Evolutionary conservation across 805 yeast species (phyloP).

Genomic region (Candida patagonica): DNA sequence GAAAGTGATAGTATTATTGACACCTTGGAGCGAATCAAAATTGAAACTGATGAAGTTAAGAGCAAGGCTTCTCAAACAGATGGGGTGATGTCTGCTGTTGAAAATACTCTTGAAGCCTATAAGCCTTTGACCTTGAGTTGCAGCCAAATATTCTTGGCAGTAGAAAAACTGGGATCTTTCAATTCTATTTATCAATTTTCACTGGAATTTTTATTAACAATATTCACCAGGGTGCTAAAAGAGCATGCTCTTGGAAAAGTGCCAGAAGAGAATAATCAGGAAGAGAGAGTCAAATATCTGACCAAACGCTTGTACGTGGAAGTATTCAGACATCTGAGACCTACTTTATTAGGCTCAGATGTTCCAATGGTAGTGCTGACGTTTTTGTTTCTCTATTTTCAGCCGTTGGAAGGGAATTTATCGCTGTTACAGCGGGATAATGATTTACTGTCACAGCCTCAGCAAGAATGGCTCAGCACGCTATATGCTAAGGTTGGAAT

Average conservation of each 20-base stretch:
- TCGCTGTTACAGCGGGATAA: not conserved
- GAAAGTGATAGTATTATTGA: constrained; percentile 55
- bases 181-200: constrained; percentile 54
- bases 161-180: constrained; percentile 35
- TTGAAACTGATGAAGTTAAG: constrained; percentile 48
- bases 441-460: not conserved
- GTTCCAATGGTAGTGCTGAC: not conserved
- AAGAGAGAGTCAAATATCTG: constrained; percentile 26
- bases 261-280: constrained; percentile 6
- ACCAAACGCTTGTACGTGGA: constrained; percentile 36
- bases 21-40: constrained; percentile 56
- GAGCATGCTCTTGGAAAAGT: not conserved
- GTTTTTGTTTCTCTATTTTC: not conserved
- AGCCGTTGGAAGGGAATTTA: not conserved
- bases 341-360: constrained; percentile 29
- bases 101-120: constrained; percentile 38
- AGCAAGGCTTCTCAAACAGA: constrained; percentile 46
- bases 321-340: constrained; percentile 36
- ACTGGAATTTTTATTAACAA: constrained; percentile 33
- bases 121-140: constrained; percentile 47
- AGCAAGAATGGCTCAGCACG: not conserved
- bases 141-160: constrained; percentile 39
- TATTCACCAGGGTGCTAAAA: constrained; percentile 29
- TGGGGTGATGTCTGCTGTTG: constrained; percentile 46
- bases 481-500: not conserved